Base-by-base conservation (phyloP, 2,329 filamentous ascomycete genomes). In the Emmonsia crescens region DNA sequence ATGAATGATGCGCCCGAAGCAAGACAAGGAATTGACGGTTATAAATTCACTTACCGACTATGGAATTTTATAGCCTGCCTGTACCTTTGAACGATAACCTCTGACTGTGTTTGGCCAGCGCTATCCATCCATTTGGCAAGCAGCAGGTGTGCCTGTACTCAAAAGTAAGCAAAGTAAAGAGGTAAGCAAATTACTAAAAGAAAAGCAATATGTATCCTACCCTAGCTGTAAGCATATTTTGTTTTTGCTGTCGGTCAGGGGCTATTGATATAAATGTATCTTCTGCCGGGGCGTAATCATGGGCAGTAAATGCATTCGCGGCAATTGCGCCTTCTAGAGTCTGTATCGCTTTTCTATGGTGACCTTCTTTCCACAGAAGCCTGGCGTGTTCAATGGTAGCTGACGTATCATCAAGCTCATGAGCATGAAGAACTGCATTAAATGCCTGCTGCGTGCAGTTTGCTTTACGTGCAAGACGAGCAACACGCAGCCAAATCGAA, bases 101-200 rank as follows among this genome's bases (percentile, higher is more conserved):
- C 83, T 3, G 90, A 89, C 69, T 96, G 89, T 1, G 91, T 96
- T 73, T 97, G 93, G 5, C 94, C 94, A n/a, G 93, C 89, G 61
- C 83, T 87, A 71, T 97, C 95, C 33, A 96, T 86, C 95, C 95
- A 99, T 73, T 96, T 97, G 14, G 94, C 94, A 31, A 96, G 83
- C 42, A 97, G 80, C 9, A 99, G 80, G 70, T 96, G 87, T 29
- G 94, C 92, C 72, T 91, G 55, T 44, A 38, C 10, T 24, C 49
- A 16, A 60, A 62, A 60, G 67, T 66, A 57, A 59, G 49, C 36
- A 60, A 56, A 42, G 24, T 24, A 10, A 14, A 44, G 38, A 59
- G 38, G 36, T 2, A 38, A 38, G 3, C 16, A 24, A 21, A 56
- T 21, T 54, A 31, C 46, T 51, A 42, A 57, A 52, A 24, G 60